Percentiles rank a stretch among this genome's conserved stretches.
Conservation (phyloP, 2,329 filamentous ascomycete genomes). For the Pestalotiopsis sp. region DNA sequence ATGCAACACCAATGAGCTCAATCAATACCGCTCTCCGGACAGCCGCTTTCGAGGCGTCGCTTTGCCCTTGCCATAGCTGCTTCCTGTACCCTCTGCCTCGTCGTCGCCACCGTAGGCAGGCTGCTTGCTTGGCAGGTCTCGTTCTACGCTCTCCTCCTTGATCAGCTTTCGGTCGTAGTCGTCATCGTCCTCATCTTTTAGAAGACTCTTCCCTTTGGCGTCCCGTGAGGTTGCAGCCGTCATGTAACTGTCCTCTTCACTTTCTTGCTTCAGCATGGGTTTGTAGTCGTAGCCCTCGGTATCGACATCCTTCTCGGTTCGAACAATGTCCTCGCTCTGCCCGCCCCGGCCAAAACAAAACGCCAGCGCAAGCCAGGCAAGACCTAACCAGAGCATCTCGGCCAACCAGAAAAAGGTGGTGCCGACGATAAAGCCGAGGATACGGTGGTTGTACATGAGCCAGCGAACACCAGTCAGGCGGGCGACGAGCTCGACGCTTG, state of each 20-base stretch:
- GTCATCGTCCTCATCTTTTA: conserved; percentile 10
- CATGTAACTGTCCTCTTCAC: neutral
- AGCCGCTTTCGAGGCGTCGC: neutral
- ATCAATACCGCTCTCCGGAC: neutral
- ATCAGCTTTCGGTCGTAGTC: neutral
- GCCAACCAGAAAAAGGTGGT: conserved; percentile 75
- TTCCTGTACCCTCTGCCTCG: conserved; percentile 6
- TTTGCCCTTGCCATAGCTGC: conserved; percentile 5
- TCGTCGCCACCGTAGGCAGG: conserved; percentile 3
- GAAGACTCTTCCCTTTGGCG: neutral
- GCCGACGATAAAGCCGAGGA: conserved; percentile 70
- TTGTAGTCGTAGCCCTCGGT: neutral
- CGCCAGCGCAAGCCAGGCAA: conserved; percentile 64
- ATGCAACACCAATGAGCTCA: neutral
- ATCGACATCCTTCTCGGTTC: conserved; percentile 12
- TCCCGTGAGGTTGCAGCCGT: neutral
- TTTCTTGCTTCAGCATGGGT: conserved; percentile 3
- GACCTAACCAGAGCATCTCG: conserved; percentile 68
- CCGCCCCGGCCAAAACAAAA: conserved; percentile 33
- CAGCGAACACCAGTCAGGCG: conserved; percentile 76
- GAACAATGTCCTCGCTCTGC: conserved; percentile 21
- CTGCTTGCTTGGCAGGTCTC: neutral
- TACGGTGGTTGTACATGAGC: conserved; percentile 83
- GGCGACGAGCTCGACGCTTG: conserved; percentile 70
- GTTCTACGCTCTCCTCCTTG: conserved; percentile 14